Base-by-base conservation (phyloP, 371 early-diverging fungal species). In the Mucor mucedo region DNA sequence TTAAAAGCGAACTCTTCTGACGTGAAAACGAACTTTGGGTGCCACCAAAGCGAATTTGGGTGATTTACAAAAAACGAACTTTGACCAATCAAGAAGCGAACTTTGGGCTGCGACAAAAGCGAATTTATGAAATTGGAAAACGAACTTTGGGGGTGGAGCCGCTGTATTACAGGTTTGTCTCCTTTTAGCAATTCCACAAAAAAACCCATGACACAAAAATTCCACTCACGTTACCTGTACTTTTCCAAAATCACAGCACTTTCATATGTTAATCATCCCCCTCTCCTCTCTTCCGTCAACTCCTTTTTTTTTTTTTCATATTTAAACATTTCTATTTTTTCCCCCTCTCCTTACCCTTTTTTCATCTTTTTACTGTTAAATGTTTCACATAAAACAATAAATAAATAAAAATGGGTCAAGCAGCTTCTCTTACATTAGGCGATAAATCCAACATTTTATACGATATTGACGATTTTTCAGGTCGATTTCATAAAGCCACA, bases 401-500 rank as follows among this genome's bases (percentile, higher is more conserved):
- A 21, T 21, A 21, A 35, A 35, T 0, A 47, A 56, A 2, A 2
- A 70, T 70, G 71, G 71, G 71, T 44, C 71, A 70, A 63, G 71
- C 71, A 56, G 71, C 66, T 56, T 71, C 71, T n/a, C 59, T 62
- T 40, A 71, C 71, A 40, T 39, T 71, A 6, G 28, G 63, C 30
- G 58, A 71, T 38, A 71, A 66, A 52, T 66, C 71, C 6, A 52
- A 66, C 11, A 56, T 71, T 8, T 47, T 71, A 29, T 59, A 60
- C 28, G 61, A 71, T 41, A 56, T 55, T 6, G 60, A 62, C 8
- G 78, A 78, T 44, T 66, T 80, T 32, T 65, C 73, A 5, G 70
- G 49, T 40, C 62, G 70, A 16, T 80, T 80, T 48, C 63, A 72
- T 5, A 76, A 71, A 32, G 74, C 73, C n/a, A 73, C 78, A 3